These are phyloP conservation scores for Globisporangium barbulae DNA, from an alignment of 352 stramenopile species.

Conservation along the genomic window DNA sequence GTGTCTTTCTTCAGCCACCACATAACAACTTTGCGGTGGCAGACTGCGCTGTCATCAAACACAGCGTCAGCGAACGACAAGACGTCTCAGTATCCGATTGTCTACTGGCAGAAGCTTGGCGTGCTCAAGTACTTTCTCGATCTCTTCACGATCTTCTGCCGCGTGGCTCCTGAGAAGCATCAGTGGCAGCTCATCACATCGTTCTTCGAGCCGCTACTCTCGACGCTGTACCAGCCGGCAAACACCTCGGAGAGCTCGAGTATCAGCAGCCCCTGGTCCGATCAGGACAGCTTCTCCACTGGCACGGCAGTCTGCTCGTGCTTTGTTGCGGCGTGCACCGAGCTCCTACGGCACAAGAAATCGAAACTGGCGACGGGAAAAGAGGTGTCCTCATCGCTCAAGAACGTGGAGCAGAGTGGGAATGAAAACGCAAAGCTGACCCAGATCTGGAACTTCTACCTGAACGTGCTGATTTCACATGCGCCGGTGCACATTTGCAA, in stretches of 20 bases:
- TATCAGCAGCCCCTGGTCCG: slow-evolving; percentile 63
- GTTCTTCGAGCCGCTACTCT: slow-evolving; percentile 79
- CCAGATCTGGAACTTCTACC: slow-evolving; percentile 79
- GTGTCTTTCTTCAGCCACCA: slow-evolving; percentile 59
- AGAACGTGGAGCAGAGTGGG: slow-evolving; percentile 1
- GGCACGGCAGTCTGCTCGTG: slow-evolving; percentile 75
- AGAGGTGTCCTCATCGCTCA: neutral
- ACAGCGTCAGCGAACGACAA: slow-evolving; percentile 4
- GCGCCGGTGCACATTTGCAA: slow-evolving; percentile 78
- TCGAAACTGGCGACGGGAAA: neutral
- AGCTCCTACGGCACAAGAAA: slow-evolving; percentile 52
- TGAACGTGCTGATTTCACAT: slow-evolving; percentile 67
- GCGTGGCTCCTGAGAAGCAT: slow-evolving; percentile 46
- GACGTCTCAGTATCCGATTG: slow-evolving; percentile 38
- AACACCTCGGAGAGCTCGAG: slow-evolving; percentile 67
- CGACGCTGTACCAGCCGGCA: slow-evolving; percentile 75
- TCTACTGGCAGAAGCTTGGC: slow-evolving; percentile 67
- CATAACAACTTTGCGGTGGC: slow-evolving; percentile 58
- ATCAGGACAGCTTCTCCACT: slow-evolving; percentile 69
- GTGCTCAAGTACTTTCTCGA: slow-evolving; percentile 79
- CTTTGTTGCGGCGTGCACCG: slow-evolving; percentile 72
- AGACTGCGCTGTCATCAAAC: slow-evolving; percentile 28
- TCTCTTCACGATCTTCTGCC: slow-evolving; percentile 70
- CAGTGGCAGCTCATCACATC: slow-evolving; percentile 67
- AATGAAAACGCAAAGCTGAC: slow-evolving; percentile 53